Evolutionary conservation across 2,329 filamentous ascomycete species (phyloP).

Genomic region (Fusarium buharicum): DNA sequence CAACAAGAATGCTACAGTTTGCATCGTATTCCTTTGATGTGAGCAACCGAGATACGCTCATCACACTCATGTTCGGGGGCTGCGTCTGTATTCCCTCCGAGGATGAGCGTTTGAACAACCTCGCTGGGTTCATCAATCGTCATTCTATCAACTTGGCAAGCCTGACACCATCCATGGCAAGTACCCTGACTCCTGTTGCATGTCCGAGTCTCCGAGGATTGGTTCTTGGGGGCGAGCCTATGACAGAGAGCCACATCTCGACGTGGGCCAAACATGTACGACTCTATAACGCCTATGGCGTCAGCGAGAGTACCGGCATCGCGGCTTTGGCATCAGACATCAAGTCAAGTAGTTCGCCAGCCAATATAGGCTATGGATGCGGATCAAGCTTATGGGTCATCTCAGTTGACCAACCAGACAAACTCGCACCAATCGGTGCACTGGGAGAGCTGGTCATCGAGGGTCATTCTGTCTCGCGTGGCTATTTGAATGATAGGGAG

Average conservation of each 20-base stretch:
- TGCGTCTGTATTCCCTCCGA: slow-evolving; percentile 1
- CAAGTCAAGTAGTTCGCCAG: neutral
- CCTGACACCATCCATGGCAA: slow-evolving; percentile 6
- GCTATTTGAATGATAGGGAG: neutral
- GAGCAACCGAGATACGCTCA: slow-evolving; percentile 1
- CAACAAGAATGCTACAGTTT: slow-evolving; percentile 4
- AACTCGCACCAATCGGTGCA: slow-evolving; percentile 4
- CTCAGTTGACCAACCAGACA: neutral
- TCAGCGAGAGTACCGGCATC: slow-evolving; percentile 9
- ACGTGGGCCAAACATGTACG: slow-evolving; percentile 5
- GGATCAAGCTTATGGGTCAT: slow-evolving; percentile 6
- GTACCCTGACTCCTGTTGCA: neutral
- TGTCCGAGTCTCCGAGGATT: neutral
- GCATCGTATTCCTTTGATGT: slow-evolving; percentile 10
- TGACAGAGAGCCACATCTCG: slow-evolving; percentile 3
- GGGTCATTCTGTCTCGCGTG: neutral
- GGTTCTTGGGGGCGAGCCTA: slow-evolving; percentile 5
- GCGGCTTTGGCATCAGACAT: slow-evolving; percentile 1
- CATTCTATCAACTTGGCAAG: neutral
- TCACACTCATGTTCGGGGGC: slow-evolving; percentile 5
- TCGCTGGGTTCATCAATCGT: neutral
- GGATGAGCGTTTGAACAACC: neutral
- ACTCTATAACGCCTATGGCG: slow-evolving; percentile 10
- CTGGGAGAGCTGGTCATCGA: slow-evolving; percentile 6
- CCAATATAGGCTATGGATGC: slow-evolving; percentile 4